phyloP scores from a whole-genome alignment of 192 early-diverging fungal species.

The Backusella luteola region DNA sequence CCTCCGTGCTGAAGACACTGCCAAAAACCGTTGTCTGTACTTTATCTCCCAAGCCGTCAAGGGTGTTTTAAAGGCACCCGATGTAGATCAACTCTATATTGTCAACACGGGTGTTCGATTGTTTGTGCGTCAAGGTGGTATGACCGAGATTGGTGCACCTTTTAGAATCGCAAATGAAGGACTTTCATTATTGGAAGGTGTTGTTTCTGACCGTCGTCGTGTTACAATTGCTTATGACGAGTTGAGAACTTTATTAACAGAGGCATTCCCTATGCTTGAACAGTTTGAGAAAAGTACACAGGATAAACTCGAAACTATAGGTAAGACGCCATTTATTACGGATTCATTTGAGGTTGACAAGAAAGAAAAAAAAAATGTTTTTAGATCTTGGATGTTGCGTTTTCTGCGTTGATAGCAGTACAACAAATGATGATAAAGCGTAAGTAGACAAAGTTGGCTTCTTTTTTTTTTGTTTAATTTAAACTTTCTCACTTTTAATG shows the following conservation, averaged over 20 bases:
- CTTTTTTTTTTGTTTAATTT: background rate
- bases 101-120: slow-evolving; percentile 93
- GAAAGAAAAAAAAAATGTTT: background rate
- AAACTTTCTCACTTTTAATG: background rate
- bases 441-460: background rate
- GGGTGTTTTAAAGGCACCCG: slow-evolving; percentile 58
- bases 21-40: slow-evolving; percentile 75
- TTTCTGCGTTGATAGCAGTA: slow-evolving; percentile 47
- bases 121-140: slow-evolving; percentile 75
- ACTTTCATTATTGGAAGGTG: slow-evolving; percentile 56
- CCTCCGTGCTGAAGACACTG: slow-evolving; percentile 75
- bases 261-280: slow-evolving; percentile 43
- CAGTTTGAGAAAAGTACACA: slow-evolving; percentile 20
- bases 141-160: slow-evolving; percentile 45
- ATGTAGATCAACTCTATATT: slow-evolving; percentile 64
- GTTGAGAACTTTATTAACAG: slow-evolving; percentile 46
- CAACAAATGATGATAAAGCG: slow-evolving; percentile 28
- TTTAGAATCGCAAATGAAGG: slow-evolving; percentile 70
- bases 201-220: slow-evolving; percentile 45
- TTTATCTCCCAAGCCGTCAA: slow-evolving; percentile 82
- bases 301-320: background rate
- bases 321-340: background rate
- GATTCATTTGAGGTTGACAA: background rate
- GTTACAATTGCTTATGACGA: slow-evolving; percentile 46
- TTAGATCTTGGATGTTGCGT: slow-evolving; percentile 54